Conservation (phyloP, 129 eudicot species). For the Helichrysum umbraculigerum region DNA sequence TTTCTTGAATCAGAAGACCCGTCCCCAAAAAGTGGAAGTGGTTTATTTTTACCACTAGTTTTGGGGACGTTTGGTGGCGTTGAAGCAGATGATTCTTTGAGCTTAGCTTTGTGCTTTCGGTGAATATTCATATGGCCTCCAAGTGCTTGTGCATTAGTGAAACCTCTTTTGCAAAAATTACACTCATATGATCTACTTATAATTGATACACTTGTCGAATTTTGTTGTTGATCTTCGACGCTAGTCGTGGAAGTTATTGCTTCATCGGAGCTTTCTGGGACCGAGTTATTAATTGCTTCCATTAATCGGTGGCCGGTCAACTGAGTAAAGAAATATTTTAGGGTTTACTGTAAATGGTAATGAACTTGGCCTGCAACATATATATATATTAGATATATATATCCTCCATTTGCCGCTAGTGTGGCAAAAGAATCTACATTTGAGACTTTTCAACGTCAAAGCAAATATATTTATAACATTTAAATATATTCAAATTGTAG, state of each 20-base stretch:
- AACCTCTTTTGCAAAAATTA: constrained; percentile 44
- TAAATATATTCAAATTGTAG: too few relatives aligned
- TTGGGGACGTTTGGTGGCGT: background rate
- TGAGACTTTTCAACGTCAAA: too few relatives aligned
- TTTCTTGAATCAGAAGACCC: constrained; percentile 26
- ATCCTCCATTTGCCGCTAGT: too few relatives aligned
- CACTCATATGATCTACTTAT: constrained; percentile 39
- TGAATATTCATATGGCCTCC: constrained; percentile 26
- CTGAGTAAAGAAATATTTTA: background rate
- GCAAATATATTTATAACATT: too few relatives aligned
- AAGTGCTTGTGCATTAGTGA: constrained; percentile 48
- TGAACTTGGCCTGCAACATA: background rate
- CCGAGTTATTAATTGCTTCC: constrained; percentile 23
- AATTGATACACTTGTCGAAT: constrained; percentile 1
- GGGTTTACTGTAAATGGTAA: constrained; percentile 25
- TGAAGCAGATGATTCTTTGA: constrained; percentile 29
- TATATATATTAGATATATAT: too few relatives aligned
- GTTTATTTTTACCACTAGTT: constrained; percentile 14
- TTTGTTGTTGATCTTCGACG: constrained; percentile 13
- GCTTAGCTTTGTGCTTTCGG: constrained; percentile 42
- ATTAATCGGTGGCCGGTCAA: constrained; percentile 32
- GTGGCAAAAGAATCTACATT: too few relatives aligned
- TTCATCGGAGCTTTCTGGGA: constrained; percentile 32
- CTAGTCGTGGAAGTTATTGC: background rate
- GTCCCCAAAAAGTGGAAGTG: constrained; percentile 22